Conservation (phyloP, 148 eudicot species). For the Nepenthes mirabilis region DNA sequence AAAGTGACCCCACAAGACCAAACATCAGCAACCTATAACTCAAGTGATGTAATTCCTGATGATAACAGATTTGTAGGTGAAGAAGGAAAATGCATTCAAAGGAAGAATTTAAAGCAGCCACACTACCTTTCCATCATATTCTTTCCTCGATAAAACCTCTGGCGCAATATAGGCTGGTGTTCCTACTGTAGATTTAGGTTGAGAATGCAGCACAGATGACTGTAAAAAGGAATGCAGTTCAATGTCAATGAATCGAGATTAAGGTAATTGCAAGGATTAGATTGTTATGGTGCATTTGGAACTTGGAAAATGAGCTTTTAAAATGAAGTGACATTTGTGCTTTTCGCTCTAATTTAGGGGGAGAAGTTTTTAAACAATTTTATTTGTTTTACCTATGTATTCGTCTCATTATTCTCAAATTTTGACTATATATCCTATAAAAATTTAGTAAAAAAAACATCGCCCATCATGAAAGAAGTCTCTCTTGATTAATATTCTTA, state of each 20-base stretch:
- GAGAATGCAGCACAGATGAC: constrained; percentile 70
- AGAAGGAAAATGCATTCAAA: not conserved
- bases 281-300: too few relatives aligned
- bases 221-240: constrained; percentile 9
- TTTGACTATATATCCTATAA: too few relatives aligned
- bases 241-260: not conserved
- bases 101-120: not conserved
- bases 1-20: constrained; percentile 93
- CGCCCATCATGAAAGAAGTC: too few relatives aligned
- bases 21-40: constrained; percentile 70
- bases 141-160: constrained; percentile 58
- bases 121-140: constrained; percentile 70
- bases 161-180: constrained; percentile 86
- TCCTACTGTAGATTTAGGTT: constrained; percentile 79
- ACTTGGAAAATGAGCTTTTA: too few relatives aligned
- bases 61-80: constrained; percentile 4
- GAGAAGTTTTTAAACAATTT: too few relatives aligned
- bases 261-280: not conserved
- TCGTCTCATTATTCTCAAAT: too few relatives aligned
- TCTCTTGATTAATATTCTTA: too few relatives aligned
- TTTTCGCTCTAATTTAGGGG: too few relatives aligned
- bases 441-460: too few relatives aligned
- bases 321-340: too few relatives aligned
- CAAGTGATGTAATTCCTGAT: not conserved
- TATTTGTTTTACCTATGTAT: too few relatives aligned